These are phyloP conservation scores for Sporisorium exsertum DNA, from an alignment of 1,284 basidiomycete genomes.

Conservation along the genomic window DNA sequence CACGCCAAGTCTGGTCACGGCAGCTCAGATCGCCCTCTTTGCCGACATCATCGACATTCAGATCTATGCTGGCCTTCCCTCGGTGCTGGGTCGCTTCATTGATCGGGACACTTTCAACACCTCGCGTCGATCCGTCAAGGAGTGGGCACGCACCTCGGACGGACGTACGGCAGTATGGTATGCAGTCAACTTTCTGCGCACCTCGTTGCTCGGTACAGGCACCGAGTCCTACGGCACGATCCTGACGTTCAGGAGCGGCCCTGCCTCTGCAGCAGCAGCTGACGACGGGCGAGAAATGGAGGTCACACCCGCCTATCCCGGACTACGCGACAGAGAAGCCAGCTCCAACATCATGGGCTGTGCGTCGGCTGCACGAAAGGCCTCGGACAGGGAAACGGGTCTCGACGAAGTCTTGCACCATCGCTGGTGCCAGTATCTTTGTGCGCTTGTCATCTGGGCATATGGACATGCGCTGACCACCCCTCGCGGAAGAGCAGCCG, in stretches of 20 bases:
- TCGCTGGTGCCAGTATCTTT: slow-evolving; percentile 55
- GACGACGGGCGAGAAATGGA: slow-evolving; percentile 22
- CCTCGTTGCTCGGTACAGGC: slow-evolving; percentile 36
- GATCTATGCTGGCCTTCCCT: slow-evolving; percentile 56
- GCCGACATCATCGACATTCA: slow-evolving; percentile 59
- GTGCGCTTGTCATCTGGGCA: slow-evolving; percentile 56
- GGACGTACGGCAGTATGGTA: slow-evolving; percentile 52
- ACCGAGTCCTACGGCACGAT: slow-evolving; percentile 46
- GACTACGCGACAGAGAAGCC: slow-evolving; percentile 16
- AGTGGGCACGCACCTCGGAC: slow-evolving; percentile 53
- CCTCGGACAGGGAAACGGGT: slow-evolving; percentile 31
- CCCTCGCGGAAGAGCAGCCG: slow-evolving; percentile 19
- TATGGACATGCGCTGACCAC: slow-evolving; percentile 53
- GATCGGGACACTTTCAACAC: slow-evolving; percentile 53
- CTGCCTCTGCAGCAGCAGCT: neutral
- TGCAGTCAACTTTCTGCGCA: slow-evolving; percentile 51
- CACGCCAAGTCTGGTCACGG: slow-evolving; percentile 49
- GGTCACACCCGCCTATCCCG: slow-evolving; percentile 5
- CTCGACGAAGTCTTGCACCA: slow-evolving; percentile 56
- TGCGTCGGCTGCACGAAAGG: slow-evolving; percentile 15
- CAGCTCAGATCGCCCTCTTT: slow-evolving; percentile 53
- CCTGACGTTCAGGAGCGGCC: slow-evolving; percentile 19
- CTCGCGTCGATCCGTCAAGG: slow-evolving; percentile 46
- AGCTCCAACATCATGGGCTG: slow-evolving; percentile 5
- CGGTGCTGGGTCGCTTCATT: slow-evolving; percentile 58